Base-by-base conservation (phyloP, 257 asterid species). In the Rhazya stricta region DNA sequence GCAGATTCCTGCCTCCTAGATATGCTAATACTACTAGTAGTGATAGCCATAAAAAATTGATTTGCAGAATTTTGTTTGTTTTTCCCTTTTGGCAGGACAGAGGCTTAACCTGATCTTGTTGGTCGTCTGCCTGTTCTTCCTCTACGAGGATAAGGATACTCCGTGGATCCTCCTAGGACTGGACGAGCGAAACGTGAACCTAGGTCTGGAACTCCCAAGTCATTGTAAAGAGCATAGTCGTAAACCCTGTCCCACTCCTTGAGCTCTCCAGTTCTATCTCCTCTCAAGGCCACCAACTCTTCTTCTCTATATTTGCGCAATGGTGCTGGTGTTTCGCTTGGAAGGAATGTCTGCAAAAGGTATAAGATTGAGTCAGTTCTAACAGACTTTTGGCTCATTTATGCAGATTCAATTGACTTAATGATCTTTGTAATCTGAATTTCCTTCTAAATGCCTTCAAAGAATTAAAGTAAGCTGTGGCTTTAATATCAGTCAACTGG, bases 121-220 rank as follows among this genome's bases (percentile, higher is more conserved):
- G 91, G 83, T 41, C 85, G 77, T 9, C 96, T 60, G 42, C 93
- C 93, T 2, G 97, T 91, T 76, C 89, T 86, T 21, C 93, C 95
- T 76, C 97, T 82, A 1, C 95, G 93, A 60, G 97, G 97, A 73
- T 79, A 80, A 56, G 46, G 43, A 56, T 54, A 83, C 71, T 78
- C 69, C 0, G 75, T 45, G 6, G 82, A 66, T 45, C 87, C 87
- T 57, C 87, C 87, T 3, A 80, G 78, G 10, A 83, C 65, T 2
- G 82, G 82, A 34, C 87, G 84, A 7, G 74, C 80, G 36, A 54
- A 43, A 16, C 75, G 45, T 4, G 63, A 0, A 50, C 69, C 84
- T 27, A 37, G 63, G 69, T 80, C 84, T 15, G 87, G 87, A 34
- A 74, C 74, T 34, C 81, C 87, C 72, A 83, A 70, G 46, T 80